These are phyloP conservation scores for Aotearoamyces nothofagi DNA, from an alignment of 2,329 filamentous ascomycete genomes.

Conservation along the genomic window DNA sequence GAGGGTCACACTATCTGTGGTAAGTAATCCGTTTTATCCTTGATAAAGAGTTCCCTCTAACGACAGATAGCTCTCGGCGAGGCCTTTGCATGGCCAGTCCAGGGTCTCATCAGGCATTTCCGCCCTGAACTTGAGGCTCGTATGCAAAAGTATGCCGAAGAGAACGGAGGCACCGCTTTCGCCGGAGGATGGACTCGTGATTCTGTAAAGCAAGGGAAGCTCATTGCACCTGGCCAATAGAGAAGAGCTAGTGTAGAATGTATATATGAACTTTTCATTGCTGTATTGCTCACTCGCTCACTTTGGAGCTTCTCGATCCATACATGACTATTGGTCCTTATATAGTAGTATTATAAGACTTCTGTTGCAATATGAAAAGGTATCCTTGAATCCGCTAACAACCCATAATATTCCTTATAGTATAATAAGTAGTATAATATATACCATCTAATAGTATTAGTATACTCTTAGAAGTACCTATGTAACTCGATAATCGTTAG, in stretches of 20 bases:
- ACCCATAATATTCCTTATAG: no score
- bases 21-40: slow-evolving; percentile 27
- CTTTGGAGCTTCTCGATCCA: no score
- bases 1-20: slow-evolving; percentile 98
- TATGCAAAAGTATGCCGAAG: slow-evolving; percentile 65
- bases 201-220: slow-evolving; percentile 59
- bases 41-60: slow-evolving; percentile 4
- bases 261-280: slow-evolving; percentile 9
- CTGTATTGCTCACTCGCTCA: no score
- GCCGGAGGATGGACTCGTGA: slow-evolving; percentile 81
- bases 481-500: no score
- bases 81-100: slow-evolving; percentile 96
- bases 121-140: slow-evolving; percentile 86
- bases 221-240: slow-evolving; percentile 86
- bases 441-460: no score
- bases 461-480: no score
- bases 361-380: no score
- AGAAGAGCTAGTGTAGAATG: slow-evolving; percentile 12
- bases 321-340: no score
- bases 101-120: slow-evolving; percentile 97
- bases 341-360: no score
- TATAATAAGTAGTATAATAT: no score
- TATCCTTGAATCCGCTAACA: no score
- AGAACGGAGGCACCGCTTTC: slow-evolving; percentile 57
- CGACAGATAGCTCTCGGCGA: slow-evolving; percentile 60